Evolutionary conservation across 2,329 filamentous ascomycete species (phyloP), one percentile per base, ranked within the genome.

Genomic region (Aureobasidium sp.): DNA sequence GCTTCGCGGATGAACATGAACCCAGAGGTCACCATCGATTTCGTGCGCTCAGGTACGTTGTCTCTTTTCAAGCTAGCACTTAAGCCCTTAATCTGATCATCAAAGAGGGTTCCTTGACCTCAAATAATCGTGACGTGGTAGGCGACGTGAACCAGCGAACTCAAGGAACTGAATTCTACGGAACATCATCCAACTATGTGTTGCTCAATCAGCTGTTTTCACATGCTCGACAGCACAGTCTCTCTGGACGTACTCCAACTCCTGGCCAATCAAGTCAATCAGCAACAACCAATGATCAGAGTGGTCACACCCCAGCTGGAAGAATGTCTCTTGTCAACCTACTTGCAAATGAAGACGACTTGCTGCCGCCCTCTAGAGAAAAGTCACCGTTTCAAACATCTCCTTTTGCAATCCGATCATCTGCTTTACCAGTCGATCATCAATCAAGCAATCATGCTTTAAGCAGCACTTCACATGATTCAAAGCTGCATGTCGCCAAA

Each of bases 121-220:
- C 51, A 11, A 42, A 50, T 50, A 31, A 59, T 27, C 37, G 31
- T 35, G 61, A 63, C 31, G 40, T 49, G 25, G 46, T 64, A 37
- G 61, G 55, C 21, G 63, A 64, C 8, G 61, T 63, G 19, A 64
- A 63, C 38, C 35, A 40, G 8, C 63, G 60, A 17, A 64, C 63
- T 50, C 59, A 60, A 17, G 63, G 63, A 15, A 64, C 61, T 13
- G 63, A 64, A 38, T 63, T 54, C n/a, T 64, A 64, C 38, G 63
- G 63, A 4, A 53, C 63, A 17, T 45, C 57, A 13, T 58, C 54
- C 3, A 60, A 64, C 27, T 63, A 55, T 31, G 54, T 54, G 23
- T 53, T 64, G 42, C 63, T 64, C 27, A 53, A 51, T 15, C 58
- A 57, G 31, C 23, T 64, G 7, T 59, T 62, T 4, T 57, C 53